Evolutionary conservation across 768 basidiomycete species (phyloP).

Genomic region (Tulasnella sp.): DNA sequence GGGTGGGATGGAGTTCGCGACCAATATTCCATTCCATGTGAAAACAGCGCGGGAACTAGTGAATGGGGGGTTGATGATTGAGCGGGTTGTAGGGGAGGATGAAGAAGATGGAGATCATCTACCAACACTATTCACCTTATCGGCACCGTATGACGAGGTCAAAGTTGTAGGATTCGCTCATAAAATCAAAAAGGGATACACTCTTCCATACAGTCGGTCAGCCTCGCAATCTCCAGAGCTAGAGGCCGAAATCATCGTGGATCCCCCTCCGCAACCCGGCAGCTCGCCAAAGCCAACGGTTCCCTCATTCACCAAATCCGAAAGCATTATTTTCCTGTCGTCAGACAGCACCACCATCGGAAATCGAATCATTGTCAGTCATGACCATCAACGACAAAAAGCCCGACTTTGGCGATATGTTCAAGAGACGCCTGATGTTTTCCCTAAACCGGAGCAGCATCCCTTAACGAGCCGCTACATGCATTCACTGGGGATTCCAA

Average conservation of each 20-base stretch:
- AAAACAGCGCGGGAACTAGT: constrained; percentile 63
- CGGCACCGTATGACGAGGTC: constrained; percentile 63
- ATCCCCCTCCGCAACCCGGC: neutral
- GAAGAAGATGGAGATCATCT: constrained; percentile 47
- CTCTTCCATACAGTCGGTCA: neutral
- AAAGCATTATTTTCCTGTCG: constrained; percentile 9
- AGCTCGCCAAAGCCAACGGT: neutral
- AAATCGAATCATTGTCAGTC: constrained; percentile 13
- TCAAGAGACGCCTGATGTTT: constrained; percentile 2
- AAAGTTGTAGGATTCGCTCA: constrained; percentile 52
- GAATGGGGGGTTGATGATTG: constrained; percentile 70
- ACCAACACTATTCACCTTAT: constrained; percentile 72
- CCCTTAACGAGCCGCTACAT: too few species aligned
- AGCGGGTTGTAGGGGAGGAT: constrained; percentile 59
- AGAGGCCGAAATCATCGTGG: neutral
- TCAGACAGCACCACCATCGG: constrained; percentile 12
- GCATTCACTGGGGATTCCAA: too few species aligned
- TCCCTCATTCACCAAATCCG: constrained; percentile 2
- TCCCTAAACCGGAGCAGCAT: too few species aligned
- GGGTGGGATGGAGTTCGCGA: constrained; percentile 54
- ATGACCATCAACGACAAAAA: constrained; percentile 2
- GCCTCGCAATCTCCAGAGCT: neutral
- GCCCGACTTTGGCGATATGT: constrained; percentile 14
- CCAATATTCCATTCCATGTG: constrained; percentile 69
- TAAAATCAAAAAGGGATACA: neutral